Evolutionary conservation across 164 flowering plant genomes (phyloP), one percentile per base, ranked within the genome.

Genomic region (Buxus sempervirens): DNA sequence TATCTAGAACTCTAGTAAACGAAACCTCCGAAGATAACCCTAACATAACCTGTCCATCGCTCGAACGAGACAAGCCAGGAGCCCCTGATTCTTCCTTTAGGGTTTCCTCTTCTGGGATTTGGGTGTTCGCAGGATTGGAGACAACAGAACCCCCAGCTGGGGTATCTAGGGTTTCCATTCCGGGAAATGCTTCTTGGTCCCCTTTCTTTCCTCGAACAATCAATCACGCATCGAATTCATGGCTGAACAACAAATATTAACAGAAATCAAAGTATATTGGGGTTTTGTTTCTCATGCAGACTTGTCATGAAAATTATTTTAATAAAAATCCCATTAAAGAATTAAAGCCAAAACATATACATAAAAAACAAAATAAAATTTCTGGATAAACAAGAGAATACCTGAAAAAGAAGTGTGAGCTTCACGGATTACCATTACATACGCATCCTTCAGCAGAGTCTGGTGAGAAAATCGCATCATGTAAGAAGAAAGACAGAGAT

Each of bases 131-230:
- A 22, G 48, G 18, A 49, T 70, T 65, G 0, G 53, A 6, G 1
- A 24, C 24, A 54, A 41, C 20, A 55, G 65, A 20, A 51, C 4
- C 25, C 48, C 53, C 65, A n/a, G 23, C 60, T 59, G 42, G 63
- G 65, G 63, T 38, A 62, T 66, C 73, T 10, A 58, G 62, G 23
- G 68, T 48, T 66, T 72, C 78, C 83, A 78, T 80, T 32, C 64
- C 24, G 38, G 19, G 21, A 45, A n/a, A 58, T 7, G 2, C n/a
- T 28, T 41, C 6, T 38, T 20, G 13, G 21, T 27, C 32, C 14
- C 16, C 24, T 24, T 56, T 49, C 20, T 59, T 45, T 45, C 12
- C 51, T 45, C 51, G 51, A 15, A 56, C 63, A 28, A 28, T 22
- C 22, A 67, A 62, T 61, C 58, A 6, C 15, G 7, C 51, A 1